phyloP scores from a whole-genome alignment of 257 asterid genomes.

The Solanum chiquidenum region DNA sequence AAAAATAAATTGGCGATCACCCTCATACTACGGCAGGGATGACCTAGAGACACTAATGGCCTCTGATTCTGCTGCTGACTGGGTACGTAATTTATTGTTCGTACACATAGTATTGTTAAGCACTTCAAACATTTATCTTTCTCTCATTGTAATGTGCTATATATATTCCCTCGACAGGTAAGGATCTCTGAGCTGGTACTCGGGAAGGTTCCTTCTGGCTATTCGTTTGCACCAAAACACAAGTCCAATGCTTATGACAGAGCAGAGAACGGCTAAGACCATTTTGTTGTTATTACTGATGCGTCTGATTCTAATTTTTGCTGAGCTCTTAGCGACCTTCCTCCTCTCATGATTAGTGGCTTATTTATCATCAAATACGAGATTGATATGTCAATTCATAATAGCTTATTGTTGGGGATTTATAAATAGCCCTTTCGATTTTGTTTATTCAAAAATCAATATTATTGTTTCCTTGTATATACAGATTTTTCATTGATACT shows the following conservation, averaged over 20 bases:
- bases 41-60: slow-evolving; percentile 95
- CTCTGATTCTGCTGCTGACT: slow-evolving; percentile 97
- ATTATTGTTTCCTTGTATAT: not conserved
- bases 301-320: not conserved
- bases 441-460: not conserved
- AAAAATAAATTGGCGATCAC: slow-evolving; percentile 80
- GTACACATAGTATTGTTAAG: not conserved
- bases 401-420: not conserved
- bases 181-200: slow-evolving; percentile 87
- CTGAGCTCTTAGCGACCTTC: not conserved
- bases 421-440: not conserved
- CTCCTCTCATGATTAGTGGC: not conserved
- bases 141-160: not conserved
- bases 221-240: slow-evolving; percentile 88
- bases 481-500: not conserved
- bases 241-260: slow-evolving; percentile 87
- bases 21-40: slow-evolving; percentile 78
- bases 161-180: slow-evolving; percentile 36
- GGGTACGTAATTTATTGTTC: slow-evolving; percentile 42
- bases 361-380: not conserved
- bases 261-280: slow-evolving; percentile 72
- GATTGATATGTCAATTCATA: not conserved
- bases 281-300: not conserved
- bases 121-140: not conserved
- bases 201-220: slow-evolving; percentile 87